Evolutionary conservation across 805 yeast genomes (phyloP), one percentile per base, ranked within the genome.

Genomic region (Candida orba): DNA sequence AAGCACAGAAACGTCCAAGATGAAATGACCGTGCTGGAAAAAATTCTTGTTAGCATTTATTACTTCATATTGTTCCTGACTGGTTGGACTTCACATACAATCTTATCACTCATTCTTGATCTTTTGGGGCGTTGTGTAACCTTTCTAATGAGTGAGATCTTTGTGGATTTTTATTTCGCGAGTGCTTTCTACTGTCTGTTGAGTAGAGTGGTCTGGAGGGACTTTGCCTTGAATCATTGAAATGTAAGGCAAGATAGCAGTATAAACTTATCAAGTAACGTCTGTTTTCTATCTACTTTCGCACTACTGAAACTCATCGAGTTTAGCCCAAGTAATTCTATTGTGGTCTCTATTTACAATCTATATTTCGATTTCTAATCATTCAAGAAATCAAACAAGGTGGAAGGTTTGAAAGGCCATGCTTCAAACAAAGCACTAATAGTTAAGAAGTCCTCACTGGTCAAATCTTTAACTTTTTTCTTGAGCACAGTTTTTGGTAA

Each of bases 321-420:
- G n/a, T n/a, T n/a, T n/a, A n/a, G n/a, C n/a, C n/a, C n/a, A n/a
- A n/a, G n/a, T n/a, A n/a, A n/a, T n/a, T n/a, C n/a, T n/a, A n/a
- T n/a, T n/a, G n/a, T n/a, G n/a, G n/a, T n/a, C n/a, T n/a, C n/a
- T n/a, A 32, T 17, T 32, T 25, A 25, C 27, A 25, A 8, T 5
- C 4, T 12, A 25, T 25, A 25, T 12, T 8, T 9, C 8, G 2
- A 4, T 7, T 9, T 25, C 10, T 12, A 25, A 8, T 25, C 27
- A 6, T 9, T 25, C 27, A 59, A 64, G 58, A 52, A 66, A 57
- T 44, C 64, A 59, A 44, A 34, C 17, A 48, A 13, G 6, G 49
- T 39, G n/a, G 65, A 73, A 0, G 95, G 97, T 60, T 81, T 88
- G 68, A 89, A 91, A 0, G 97, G 93, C 98, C 97, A 91, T 13